phyloP scores from a whole-genome alignment of 129 eudicot genomes.

The Lonicera japonica region DNA sequence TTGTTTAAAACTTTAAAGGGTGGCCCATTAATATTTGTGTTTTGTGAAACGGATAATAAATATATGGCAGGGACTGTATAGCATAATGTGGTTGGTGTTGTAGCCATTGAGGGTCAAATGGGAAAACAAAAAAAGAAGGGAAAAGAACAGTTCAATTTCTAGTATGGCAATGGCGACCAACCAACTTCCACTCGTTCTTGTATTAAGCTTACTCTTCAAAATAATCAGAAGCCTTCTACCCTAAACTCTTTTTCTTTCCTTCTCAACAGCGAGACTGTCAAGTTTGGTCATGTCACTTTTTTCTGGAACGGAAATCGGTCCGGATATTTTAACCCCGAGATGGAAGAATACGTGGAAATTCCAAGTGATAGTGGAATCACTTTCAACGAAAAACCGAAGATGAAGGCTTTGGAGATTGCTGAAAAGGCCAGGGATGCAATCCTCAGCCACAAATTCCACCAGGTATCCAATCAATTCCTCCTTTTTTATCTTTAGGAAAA shows the following conservation, averaged over 20 bases:
- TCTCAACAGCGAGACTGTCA: conserved; percentile 76
- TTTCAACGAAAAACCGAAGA: conserved; percentile 75
- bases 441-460: conserved; percentile 71
- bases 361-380: conserved; percentile 89
- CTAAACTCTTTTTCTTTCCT: background rate
- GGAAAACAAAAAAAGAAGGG: too few relatives aligned
- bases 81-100: too few relatives aligned
- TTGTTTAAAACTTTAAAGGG: too few relatives aligned
- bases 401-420: conserved; percentile 93
- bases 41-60: too few relatives aligned
- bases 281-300: conserved; percentile 93
- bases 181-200: too few relatives aligned
- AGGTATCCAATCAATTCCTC: conserved; percentile 30
- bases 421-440: conserved; percentile 89
- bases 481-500: background rate
- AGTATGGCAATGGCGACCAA: too few relatives aligned
- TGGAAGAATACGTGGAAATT: conserved; percentile 94
- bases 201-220: too few relatives aligned
- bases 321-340: conserved; percentile 65
- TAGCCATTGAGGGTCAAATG: too few relatives aligned
- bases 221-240: too few relatives aligned
- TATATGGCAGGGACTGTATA: too few relatives aligned
- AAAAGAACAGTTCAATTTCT: too few relatives aligned
- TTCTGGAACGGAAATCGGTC: conserved; percentile 99
- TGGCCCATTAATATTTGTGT: too few relatives aligned